These are phyloP conservation scores for Colletotrichum eremochloae DNA, from an alignment of 2,329 filamentous ascomycete species.

Conservation along the genomic window DNA sequence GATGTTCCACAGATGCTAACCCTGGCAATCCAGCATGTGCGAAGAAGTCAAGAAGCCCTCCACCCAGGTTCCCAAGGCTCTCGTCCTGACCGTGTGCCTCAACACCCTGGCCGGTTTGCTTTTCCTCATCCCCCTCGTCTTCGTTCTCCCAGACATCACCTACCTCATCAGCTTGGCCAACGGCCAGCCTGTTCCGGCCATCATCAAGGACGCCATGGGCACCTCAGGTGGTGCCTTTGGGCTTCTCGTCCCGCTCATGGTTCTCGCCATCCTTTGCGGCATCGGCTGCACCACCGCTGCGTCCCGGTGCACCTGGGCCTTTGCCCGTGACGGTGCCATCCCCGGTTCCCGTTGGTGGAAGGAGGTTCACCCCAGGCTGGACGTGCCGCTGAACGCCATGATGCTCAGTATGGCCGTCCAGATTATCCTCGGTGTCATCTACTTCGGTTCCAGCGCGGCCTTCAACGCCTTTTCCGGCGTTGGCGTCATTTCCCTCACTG, in stretches of 20 bases:
- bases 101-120: slow-evolving; percentile 76
- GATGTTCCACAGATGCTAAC: slow-evolving; percentile 30
- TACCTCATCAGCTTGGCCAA: slow-evolving; percentile 66
- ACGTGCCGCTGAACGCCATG: slow-evolving; percentile 79
- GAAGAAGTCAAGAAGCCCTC: slow-evolving; percentile 77
- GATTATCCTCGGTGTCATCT: slow-evolving; percentile 74
- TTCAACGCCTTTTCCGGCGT: slow-evolving; percentile 81
- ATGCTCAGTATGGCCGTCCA: slow-evolving; percentile 77
- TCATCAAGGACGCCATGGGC: slow-evolving; percentile 73
- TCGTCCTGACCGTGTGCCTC: slow-evolving; percentile 76
- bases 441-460: slow-evolving; percentile 77
- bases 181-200: slow-evolving; percentile 74
- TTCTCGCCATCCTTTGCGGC: slow-evolving; percentile 76
- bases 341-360: slow-evolving; percentile 74
- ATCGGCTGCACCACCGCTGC: slow-evolving; percentile 78
- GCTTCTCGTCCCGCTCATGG: slow-evolving; percentile 73
- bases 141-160: slow-evolving; percentile 75
- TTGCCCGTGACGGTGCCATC: slow-evolving; percentile 78
- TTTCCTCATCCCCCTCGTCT: slow-evolving; percentile 77
- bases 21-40: slow-evolving; percentile 69
- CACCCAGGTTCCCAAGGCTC: slow-evolving; percentile 78
- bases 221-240: slow-evolving; percentile 72
- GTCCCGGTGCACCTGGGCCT: slow-evolving; percentile 77
- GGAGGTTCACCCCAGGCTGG: slow-evolving; percentile 70
- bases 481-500: slow-evolving; percentile 77